Evolutionary conservation across 2,329 filamentous ascomycete genomes (phyloP).

Genomic region (Pestalotiopsis sp.): DNA sequence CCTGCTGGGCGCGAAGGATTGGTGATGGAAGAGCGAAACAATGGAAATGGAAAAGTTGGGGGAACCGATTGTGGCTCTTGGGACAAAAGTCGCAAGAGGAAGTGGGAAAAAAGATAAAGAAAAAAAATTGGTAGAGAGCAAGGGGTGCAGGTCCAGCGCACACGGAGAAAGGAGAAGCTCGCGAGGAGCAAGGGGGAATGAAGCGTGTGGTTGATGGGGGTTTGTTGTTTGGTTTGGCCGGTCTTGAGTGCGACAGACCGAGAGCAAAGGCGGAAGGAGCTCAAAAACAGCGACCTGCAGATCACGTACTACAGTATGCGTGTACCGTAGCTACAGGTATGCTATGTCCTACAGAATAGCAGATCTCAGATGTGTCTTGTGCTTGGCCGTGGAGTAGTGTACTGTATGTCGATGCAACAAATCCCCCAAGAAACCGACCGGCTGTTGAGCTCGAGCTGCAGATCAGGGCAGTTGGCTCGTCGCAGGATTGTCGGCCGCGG

Average conservation of each 20-base stretch:
- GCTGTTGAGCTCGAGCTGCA: background rate
- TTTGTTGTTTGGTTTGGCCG: background rate
- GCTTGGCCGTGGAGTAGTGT: background rate
- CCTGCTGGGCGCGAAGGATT: background rate
- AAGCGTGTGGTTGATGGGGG: background rate
- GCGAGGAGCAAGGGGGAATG: background rate
- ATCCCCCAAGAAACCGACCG: background rate
- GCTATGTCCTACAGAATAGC: background rate
- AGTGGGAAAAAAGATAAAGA: background rate
- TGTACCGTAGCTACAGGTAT: background rate
- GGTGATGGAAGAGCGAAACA: background rate
- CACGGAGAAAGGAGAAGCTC: background rate
- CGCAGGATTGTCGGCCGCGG: background rate
- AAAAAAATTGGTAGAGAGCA: background rate
- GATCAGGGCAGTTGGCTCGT: background rate
- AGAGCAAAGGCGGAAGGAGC: background rate
- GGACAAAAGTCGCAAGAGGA: background rate
- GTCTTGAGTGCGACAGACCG: background rate
- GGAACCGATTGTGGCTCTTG: background rate
- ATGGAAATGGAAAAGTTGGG: background rate
- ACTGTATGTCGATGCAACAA: background rate
- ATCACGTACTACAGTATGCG: background rate
- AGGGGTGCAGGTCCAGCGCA: background rate
- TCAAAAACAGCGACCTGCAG: background rate
- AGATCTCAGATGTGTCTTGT: background rate